Evolutionary conservation across 2,329 filamentous ascomycete genomes (phyloP).

Genomic region (Calonectria henricotiae): DNA sequence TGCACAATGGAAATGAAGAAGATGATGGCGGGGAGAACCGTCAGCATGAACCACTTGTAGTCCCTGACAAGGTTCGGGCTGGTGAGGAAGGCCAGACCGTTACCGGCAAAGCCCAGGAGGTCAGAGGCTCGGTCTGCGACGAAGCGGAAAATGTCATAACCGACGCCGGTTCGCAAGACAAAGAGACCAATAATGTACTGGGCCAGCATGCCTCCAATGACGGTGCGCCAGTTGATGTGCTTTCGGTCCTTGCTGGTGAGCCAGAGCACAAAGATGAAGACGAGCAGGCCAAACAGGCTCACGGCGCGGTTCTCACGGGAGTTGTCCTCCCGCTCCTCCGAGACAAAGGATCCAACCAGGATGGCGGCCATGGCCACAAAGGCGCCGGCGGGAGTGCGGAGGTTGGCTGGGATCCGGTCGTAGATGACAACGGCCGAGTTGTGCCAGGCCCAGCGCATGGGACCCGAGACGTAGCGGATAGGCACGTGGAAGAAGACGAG

Average conservation of each 20-base stretch:
- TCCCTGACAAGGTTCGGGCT: slow-evolving; percentile 60
- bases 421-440: slow-evolving; percentile 74
- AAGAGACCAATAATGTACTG: slow-evolving; percentile 94
- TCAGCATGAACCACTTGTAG: slow-evolving; percentile 79
- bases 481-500: slow-evolving; percentile 83
- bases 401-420: slow-evolving; percentile 76
- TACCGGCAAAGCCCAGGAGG: slow-evolving; percentile 81
- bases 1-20: slow-evolving; percentile 97
- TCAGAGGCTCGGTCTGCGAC: slow-evolving; percentile 82
- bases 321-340: slow-evolving; percentile 81
- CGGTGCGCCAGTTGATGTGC: slow-evolving; percentile 80
- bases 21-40: slow-evolving; percentile 91
- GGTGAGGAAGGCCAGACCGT: slow-evolving; percentile 82
- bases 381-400: slow-evolving; percentile 77
- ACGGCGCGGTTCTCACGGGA: slow-evolving; percentile 85
- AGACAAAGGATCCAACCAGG: slow-evolving; percentile 84
- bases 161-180: slow-evolving; percentile 84
- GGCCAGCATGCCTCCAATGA: slow-evolving; percentile 89
- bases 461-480: slow-evolving; percentile 76
- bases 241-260: slow-evolving; percentile 80
- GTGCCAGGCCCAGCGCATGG: slow-evolving; percentile 79
- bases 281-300: slow-evolving; percentile 82
- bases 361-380: slow-evolving; percentile 79
- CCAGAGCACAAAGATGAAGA: slow-evolving; percentile 80
- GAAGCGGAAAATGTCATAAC: slow-evolving; percentile 94